These are phyloP conservation scores for Tuber borchii DNA, from an alignment of 495 filamentous ascomycete species.

Conservation along the genomic window DNA sequence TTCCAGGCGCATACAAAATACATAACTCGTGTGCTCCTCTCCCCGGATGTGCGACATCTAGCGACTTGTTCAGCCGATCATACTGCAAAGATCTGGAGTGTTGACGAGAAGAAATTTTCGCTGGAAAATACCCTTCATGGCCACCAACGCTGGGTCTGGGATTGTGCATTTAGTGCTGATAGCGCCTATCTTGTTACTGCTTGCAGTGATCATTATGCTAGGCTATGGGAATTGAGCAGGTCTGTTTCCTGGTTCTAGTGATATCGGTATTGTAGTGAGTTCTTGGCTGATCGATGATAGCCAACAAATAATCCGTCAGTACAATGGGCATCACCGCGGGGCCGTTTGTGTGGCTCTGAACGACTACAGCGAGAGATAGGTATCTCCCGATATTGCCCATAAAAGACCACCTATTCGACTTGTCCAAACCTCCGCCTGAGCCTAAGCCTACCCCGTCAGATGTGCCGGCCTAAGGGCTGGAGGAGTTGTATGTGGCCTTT, in stretches of 20 bases:
- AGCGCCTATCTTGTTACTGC: slow-evolving; percentile 96
- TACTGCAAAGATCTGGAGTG: slow-evolving; percentile 94
- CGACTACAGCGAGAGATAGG: slow-evolving; percentile 73
- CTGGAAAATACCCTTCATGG: slow-evolving; percentile 85
- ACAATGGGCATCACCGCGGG: slow-evolving; percentile 94
- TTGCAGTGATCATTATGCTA: slow-evolving; percentile 91
- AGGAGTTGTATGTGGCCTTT: background rate
- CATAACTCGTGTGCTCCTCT: slow-evolving; percentile 91
- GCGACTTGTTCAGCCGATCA: slow-evolving; percentile 97
- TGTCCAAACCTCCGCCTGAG: background rate
- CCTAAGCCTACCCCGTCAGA: background rate
- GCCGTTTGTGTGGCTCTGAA: slow-evolving; percentile 95
- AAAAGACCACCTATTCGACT: background rate
- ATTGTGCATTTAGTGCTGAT: slow-evolving; percentile 95
- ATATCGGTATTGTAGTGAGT: background rate
- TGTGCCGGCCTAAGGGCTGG: background rate
- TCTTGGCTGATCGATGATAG: slow-evolving; percentile 43
- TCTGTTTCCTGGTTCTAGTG: slow-evolving; percentile 11
- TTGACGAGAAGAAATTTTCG: slow-evolving; percentile 64
- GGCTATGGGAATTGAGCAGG: slow-evolving; percentile 83
- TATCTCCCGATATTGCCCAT: background rate
- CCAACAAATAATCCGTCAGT: slow-evolving; percentile 89
- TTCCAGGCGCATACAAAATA: slow-evolving; percentile 91
- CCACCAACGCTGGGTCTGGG: slow-evolving; percentile 98
- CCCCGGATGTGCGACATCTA: slow-evolving; percentile 92